phyloP scores from a whole-genome alignment of 306 rosid genomes.

The Betula pendula region DNA sequence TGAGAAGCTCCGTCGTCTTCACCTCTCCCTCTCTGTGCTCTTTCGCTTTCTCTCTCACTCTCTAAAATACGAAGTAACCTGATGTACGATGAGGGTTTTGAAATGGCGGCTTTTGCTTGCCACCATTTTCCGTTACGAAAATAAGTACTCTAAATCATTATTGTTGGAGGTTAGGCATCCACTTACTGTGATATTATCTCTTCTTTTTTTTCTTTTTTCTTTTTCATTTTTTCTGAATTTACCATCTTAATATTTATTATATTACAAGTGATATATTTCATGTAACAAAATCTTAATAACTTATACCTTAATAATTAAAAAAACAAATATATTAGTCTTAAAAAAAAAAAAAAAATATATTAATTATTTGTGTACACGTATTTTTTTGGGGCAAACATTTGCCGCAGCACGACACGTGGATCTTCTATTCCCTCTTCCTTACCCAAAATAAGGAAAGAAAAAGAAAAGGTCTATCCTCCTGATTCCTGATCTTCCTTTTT shows the following conservation, averaged over 20 bases:
- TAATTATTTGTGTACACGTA: too few species aligned
- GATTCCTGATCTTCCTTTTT: not conserved
- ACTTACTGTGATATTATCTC: too few species aligned
- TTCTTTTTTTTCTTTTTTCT: too few species aligned
- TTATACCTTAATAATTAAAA: too few species aligned
- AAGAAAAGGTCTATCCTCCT: not conserved
- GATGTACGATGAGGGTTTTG: not conserved
- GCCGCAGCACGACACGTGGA: slow-evolving; percentile 3
- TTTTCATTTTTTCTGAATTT: too few species aligned
- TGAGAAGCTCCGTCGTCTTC: not conserved
- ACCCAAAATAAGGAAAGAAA: not conserved
- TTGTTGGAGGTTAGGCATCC: too few species aligned
- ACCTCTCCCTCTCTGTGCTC: not conserved
- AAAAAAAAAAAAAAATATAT: too few species aligned
- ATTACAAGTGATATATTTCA: too few species aligned
- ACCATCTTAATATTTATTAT: too few species aligned
- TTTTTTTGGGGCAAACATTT: not conserved
- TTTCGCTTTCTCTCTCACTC: not conserved
- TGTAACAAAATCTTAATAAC: too few species aligned
- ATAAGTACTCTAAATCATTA: not conserved
- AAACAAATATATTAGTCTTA: too few species aligned
- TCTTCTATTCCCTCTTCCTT: not conserved
- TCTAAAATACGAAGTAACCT: not conserved
- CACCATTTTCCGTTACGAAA: slow-evolving; percentile 11
- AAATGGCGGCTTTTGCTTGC: slow-evolving; percentile 13